Percentiles rank a stretch among this genome's conserved stretches.
Evolutionary conservation across 805 yeast species (phyloP).

Genomic region (Hanseniaspora valbyensis): DNA sequence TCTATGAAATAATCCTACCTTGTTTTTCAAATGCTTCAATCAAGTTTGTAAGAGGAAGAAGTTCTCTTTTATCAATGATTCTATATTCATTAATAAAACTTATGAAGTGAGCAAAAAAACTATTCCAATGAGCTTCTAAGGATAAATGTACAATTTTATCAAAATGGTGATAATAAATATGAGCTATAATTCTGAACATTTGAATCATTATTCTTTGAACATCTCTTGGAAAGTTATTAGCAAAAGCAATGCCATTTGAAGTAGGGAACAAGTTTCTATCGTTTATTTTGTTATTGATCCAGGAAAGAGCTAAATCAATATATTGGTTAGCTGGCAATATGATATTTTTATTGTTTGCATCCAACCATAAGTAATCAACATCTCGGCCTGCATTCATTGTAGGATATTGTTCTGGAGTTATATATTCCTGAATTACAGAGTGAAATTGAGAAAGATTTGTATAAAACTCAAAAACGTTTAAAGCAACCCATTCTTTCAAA

Average conservation of each 20-base stretch:
- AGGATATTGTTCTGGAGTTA: constrained; percentile 80
- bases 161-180: constrained; percentile 86
- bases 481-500: constrained; percentile 88
- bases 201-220: constrained; percentile 80
- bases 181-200: constrained; percentile 92
- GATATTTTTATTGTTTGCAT: constrained; percentile 64
- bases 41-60: constrained; percentile 65
- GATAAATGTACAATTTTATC: constrained; percentile 86
- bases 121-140: constrained; percentile 95
- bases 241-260: constrained; percentile 76
- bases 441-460: constrained; percentile 78
- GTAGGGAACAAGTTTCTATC: constrained; percentile 91
- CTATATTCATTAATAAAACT: constrained; percentile 78
- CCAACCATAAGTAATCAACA: constrained; percentile 85
- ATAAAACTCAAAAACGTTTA: constrained; percentile 80
- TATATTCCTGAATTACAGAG: constrained; percentile 81
- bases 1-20: constrained; percentile 53
- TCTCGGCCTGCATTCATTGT: constrained; percentile 94
- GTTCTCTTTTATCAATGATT: constrained; percentile 65
- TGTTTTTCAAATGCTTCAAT: constrained; percentile 73
- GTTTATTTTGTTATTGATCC: constrained; percentile 79
- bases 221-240: constrained; percentile 70
- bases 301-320: constrained; percentile 79
- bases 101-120: constrained; percentile 88
- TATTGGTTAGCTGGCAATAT: constrained; percentile 87